Base-by-base conservation (phyloP, 495 filamentous ascomycete species). In the Daldinia decipiens region DNA sequence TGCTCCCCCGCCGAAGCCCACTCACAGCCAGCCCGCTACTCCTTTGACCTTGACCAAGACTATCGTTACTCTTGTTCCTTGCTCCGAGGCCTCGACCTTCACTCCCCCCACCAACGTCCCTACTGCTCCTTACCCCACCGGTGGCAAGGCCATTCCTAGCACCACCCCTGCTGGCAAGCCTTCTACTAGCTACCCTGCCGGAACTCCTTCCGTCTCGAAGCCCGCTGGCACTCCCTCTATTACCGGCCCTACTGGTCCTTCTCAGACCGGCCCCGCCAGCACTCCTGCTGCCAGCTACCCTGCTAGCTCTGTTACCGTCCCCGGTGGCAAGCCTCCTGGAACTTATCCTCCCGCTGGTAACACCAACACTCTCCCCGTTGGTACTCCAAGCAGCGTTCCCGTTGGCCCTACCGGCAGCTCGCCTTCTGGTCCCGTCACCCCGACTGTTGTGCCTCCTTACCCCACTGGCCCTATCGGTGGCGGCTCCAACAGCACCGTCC, bases 1-100 rank as follows among this genome's bases (percentile, higher is more conserved):
- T 54, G 65, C 71, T n/a, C 65, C 59, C 38, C 57, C 54, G 1
- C 71, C 77, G 15, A 74, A 56, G 52, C 67, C 67, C 9, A 74
- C 77, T 13, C 56, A 62, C 31, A 75, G 63, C 47, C 65, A 65
- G 52, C 54, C 74, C 43, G 31, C 58, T 38, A 62, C 71, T 53
- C 60, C 70, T 45, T 59, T 69, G 50, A 77, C 70, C 7, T 71
- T 76, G 6, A 79, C 77, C 53, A 67, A 76, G 65, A 62, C 70
- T 7, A 52, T 78, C 19, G 73, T 71, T 27, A 78, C 76, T 59
- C 74, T 77, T 4, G 63, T 65, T 17, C 73, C 75, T 53, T 78
- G 77, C 74, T 73, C 73, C 17, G 36, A 57, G 55, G 70, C 67
- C 13, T 61, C 65, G 12, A 76, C 76, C 27, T 78, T 77, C 67